phyloP scores from a whole-genome alignment of 805 yeast genomes.

The Osmozyma mogii region DNA sequence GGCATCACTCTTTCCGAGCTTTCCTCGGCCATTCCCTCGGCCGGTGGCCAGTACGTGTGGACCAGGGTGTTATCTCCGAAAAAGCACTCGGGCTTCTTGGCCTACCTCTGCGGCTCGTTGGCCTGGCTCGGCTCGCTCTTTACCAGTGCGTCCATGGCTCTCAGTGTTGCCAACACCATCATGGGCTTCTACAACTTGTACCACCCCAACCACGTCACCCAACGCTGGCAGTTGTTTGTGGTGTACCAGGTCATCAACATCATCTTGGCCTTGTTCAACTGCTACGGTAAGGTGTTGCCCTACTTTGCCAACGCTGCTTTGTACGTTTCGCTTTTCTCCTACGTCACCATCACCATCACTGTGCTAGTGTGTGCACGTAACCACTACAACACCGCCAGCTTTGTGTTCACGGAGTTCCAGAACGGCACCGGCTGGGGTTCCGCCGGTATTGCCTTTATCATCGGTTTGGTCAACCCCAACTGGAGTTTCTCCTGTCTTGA shows the following conservation, averaged over 20 bases:
- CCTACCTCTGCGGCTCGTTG: conserved; percentile 32
- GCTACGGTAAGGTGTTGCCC: conserved; percentile 30
- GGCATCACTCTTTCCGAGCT: conserved; percentile 33
- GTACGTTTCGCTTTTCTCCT: conserved; percentile 28
- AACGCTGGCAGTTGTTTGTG: conserved; percentile 31
- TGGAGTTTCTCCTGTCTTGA: conserved; percentile 28
- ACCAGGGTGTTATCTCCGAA: conserved; percentile 32
- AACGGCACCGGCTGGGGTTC: conserved; percentile 18
- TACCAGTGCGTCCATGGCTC: conserved; percentile 33
- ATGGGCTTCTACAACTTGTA: conserved; percentile 31
- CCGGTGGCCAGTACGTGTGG: conserved; percentile 40
- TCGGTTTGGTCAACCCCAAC: conserved; percentile 16
- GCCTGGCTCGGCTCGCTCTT: conserved; percentile 38
- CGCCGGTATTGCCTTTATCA: conserved; percentile 14
- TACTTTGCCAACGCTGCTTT: conserved; percentile 26
- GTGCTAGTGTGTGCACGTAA: conserved; percentile 33
- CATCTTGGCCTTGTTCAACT: conserved; percentile 25
- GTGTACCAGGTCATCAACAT: conserved; percentile 29
- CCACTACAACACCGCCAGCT: conserved; percentile 26
- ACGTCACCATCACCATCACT: conserved; percentile 27
- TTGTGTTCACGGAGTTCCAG: conserved; percentile 18
- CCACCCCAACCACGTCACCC: conserved; percentile 26
- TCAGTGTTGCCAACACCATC: conserved; percentile 25
- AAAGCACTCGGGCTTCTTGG: conserved; percentile 28
- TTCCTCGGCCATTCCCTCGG: conserved; percentile 32